phyloP scores from a whole-genome alignment of 1,139 yeast genomes.

The Yamadazyma taylorii region DNA sequence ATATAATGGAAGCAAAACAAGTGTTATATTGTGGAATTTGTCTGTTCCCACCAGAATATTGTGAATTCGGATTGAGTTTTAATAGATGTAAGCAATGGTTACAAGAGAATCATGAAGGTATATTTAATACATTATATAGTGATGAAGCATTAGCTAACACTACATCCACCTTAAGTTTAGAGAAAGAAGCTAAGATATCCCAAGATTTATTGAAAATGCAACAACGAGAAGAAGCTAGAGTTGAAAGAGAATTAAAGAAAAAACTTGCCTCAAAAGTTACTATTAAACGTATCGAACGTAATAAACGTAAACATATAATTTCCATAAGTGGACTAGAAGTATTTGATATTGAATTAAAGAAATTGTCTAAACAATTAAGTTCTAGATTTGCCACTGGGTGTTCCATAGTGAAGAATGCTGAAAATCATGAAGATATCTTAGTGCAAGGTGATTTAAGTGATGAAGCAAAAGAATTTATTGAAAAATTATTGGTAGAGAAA shows the following conservation, averaged over 20 bases:
- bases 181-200: constrained; percentile 79
- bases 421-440: constrained; percentile 86
- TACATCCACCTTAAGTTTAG: constrained; percentile 59
- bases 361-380: constrained; percentile 87
- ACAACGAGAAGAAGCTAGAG: constrained; percentile 85
- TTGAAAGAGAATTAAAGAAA: constrained; percentile 80
- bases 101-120: constrained; percentile 52
- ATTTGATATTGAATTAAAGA: constrained; percentile 85
- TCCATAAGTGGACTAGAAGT: constrained; percentile 88
- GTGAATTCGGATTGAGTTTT: constrained; percentile 85
- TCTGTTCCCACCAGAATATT: constrained; percentile 86
- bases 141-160: constrained; percentile 54
- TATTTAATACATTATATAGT: constrained; percentile 61
- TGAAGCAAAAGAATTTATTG: constrained; percentile 79
- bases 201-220: constrained; percentile 83
- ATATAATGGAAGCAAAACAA: constrained; percentile 42
- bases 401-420: constrained; percentile 87
- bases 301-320: constrained; percentile 84
- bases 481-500: constrained; percentile 71
- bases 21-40: constrained; percentile 81
- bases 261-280: constrained; percentile 76
- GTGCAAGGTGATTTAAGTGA: constrained; percentile 96
- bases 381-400: constrained; percentile 97
- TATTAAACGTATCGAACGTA: constrained; percentile 86
- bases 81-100: constrained; percentile 88